These are phyloP conservation scores for Botrytis paeoniae DNA, from an alignment of 2,329 filamentous ascomycete species.

Conservation along the genomic window DNA sequence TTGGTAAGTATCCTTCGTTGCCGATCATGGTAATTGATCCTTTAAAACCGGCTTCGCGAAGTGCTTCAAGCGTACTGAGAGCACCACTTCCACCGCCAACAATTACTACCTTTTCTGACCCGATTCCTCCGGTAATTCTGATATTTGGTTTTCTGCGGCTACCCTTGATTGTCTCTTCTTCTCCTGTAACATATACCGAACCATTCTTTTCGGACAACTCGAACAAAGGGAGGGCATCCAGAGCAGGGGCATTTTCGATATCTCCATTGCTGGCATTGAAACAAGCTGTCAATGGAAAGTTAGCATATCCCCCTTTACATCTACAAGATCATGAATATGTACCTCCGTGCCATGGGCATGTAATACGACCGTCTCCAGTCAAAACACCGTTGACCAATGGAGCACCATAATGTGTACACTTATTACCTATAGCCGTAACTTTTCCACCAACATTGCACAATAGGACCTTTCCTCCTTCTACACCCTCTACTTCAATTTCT, in stretches of 20 bases:
- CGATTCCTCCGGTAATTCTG: slow-evolving; percentile 58
- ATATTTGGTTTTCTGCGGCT: slow-evolving; percentile 71
- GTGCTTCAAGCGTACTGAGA: slow-evolving; percentile 75
- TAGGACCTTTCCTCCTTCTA: slow-evolving; percentile 82
- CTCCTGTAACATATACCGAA: slow-evolving; percentile 78
- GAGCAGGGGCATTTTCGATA: slow-evolving; percentile 89
- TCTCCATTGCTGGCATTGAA: slow-evolving; percentile 88
- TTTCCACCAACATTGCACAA: slow-evolving; percentile 75
- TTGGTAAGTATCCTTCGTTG: slow-evolving; percentile 79
- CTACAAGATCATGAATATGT: slow-evolving; percentile 29
- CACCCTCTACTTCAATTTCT: slow-evolving; percentile 86
- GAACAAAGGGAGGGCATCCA: slow-evolving; percentile 83
- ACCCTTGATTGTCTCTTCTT: slow-evolving; percentile 73
- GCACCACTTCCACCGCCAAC: slow-evolving; percentile 86
- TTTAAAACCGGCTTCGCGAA: slow-evolving; percentile 76
- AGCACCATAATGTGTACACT: slow-evolving; percentile 90
- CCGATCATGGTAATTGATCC: slow-evolving; percentile 81
- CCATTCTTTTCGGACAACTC: slow-evolving; percentile 77
- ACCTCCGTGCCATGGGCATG: slow-evolving; percentile 97
- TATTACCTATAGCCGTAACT: slow-evolving; percentile 75
- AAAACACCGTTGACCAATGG: slow-evolving; percentile 84
- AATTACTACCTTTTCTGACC: slow-evolving; percentile 69
- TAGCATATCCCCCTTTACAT: not conserved
- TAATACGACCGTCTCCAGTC: slow-evolving; percentile 76
- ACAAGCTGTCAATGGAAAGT: slow-evolving; percentile 60